These are phyloP conservation scores for Hylodesmum podocarpum DNA, from an alignment of 306 rosid genomes.

Conservation along the genomic window DNA sequence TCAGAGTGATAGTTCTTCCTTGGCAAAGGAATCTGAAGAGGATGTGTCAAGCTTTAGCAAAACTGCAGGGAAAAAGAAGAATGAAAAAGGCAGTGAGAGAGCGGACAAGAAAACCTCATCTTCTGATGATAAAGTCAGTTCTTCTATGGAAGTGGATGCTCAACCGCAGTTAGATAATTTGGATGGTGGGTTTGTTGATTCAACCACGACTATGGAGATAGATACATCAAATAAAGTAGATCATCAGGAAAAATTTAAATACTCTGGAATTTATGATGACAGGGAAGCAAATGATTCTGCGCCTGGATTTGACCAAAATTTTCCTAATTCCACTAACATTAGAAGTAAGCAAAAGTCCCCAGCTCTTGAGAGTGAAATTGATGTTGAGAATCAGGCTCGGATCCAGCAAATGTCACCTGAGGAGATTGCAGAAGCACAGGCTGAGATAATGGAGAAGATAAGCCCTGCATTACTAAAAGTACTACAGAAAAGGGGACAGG, in stretches of 20 bases:
- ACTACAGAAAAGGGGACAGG: slow-evolving; percentile 70
- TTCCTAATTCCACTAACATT: slow-evolving; percentile 31
- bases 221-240: slow-evolving; percentile 35
- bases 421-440: slow-evolving; percentile 75
- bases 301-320: slow-evolving; percentile 11
- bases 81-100: slow-evolving; percentile 27
- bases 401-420: slow-evolving; percentile 67
- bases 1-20: slow-evolving; percentile 38
- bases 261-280: not conserved
- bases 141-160: slow-evolving; percentile 22
- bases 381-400: slow-evolving; percentile 65
- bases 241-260: slow-evolving; percentile 21
- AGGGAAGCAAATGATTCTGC: slow-evolving; percentile 25
- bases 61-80: slow-evolving; percentile 27
- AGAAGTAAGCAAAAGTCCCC: slow-evolving; percentile 36
- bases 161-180: slow-evolving; percentile 21
- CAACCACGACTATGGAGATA: slow-evolving; percentile 34
- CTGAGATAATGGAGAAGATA: slow-evolving; percentile 76
- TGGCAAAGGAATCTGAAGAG: slow-evolving; percentile 34
- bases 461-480: slow-evolving; percentile 54
- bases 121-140: slow-evolving; percentile 13
- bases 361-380: slow-evolving; percentile 67
- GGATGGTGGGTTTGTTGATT: not conserved
- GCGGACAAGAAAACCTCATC: slow-evolving; percentile 35
- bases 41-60: not conserved